Percentiles rank a stretch among this genome's conserved stretches.
These are phyloP conservation scores for Nicotiana paniculata DNA, from an alignment of 257 asterid genomes.

Conservation along the genomic window DNA sequence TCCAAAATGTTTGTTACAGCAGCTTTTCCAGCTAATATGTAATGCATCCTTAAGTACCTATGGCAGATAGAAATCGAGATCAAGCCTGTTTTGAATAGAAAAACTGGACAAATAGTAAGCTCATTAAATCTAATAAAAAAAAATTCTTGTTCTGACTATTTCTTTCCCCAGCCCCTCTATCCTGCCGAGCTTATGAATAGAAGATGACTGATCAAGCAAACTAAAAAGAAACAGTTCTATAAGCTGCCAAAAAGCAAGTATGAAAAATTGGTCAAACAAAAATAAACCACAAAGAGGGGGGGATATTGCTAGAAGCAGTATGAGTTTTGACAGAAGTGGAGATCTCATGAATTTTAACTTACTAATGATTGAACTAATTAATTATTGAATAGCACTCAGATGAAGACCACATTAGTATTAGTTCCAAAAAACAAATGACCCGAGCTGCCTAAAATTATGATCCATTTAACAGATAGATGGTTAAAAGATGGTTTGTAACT, in stretches of 20 bases:
- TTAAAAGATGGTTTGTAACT: not conserved
- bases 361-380: not conserved
- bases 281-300: not conserved
- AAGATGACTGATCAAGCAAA: not conserved
- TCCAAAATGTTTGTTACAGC: not conserved
- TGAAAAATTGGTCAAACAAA: not conserved
- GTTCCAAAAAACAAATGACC: not conserved
- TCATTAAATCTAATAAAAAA: not conserved
- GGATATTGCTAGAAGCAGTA: not conserved
- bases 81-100: not conserved
- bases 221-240: not conserved
- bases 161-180: not conserved
- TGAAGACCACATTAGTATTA: not conserved
- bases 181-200: not conserved
- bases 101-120: not conserved
- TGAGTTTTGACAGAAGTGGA: not conserved
- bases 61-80: not conserved
- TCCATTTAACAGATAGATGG: not conserved
- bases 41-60: slow-evolving; percentile 22
- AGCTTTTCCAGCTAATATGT: slow-evolving; percentile 1
- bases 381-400: not conserved
- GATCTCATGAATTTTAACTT: not conserved
- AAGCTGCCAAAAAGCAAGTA: not conserved
- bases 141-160: not conserved
- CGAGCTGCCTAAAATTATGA: not conserved